A percentile compares a stretch with the other conserved stretches of the same genome.
Conservation (phyloP, 2,329 filamentous ascomycete genomes). For the Decorospora gaudefroyi region DNA sequence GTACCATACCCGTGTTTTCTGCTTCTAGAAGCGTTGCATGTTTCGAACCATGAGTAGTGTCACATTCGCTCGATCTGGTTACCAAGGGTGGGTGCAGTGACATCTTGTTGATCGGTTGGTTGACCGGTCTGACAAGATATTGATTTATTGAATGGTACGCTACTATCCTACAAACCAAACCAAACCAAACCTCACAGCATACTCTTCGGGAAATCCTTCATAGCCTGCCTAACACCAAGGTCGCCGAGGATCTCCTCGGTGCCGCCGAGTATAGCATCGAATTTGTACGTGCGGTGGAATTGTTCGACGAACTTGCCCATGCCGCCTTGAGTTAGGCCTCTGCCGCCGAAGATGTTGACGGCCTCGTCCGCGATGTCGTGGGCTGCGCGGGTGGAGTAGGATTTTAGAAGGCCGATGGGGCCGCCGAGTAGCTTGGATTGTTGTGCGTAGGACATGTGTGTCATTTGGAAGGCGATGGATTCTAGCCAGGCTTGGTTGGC, state of each 20-base stretch:
- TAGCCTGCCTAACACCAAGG: conserved; percentile 79
- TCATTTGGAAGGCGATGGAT: conserved; percentile 85
- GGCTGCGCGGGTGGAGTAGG: conserved; percentile 73
- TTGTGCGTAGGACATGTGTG: conserved; percentile 76
- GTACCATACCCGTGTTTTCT: too few species aligned
- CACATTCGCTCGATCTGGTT: too few species aligned
- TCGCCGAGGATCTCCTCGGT: conserved; percentile 83
- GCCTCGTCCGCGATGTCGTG: conserved; percentile 84
- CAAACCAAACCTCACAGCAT: conserved; percentile 63
- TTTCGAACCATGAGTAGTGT: too few species aligned
- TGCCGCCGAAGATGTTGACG: conserved; percentile 83
- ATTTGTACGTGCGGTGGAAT: conserved; percentile 85
- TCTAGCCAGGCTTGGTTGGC: conserved; percentile 87
- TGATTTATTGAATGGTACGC: neutral
- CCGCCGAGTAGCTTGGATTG: conserved; percentile 77
- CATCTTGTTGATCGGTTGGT: neutral
- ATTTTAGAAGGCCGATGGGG: conserved; percentile 82
- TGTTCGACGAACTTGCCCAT: conserved; percentile 84
- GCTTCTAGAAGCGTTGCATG: conserved; percentile 23
- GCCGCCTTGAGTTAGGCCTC: conserved; percentile 76
- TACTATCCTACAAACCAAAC: conserved; percentile 10
- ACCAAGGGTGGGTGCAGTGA: conserved; percentile 6
- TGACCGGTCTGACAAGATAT: conserved; percentile 2
- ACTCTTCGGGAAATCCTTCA: conserved; percentile 82
- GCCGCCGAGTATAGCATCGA: conserved; percentile 67